Percentiles rank a stretch among this genome's conserved stretches.
phyloP scores from a whole-genome alignment of 192 early-diverging fungal genomes.

The Chytriomyces confervae region DNA sequence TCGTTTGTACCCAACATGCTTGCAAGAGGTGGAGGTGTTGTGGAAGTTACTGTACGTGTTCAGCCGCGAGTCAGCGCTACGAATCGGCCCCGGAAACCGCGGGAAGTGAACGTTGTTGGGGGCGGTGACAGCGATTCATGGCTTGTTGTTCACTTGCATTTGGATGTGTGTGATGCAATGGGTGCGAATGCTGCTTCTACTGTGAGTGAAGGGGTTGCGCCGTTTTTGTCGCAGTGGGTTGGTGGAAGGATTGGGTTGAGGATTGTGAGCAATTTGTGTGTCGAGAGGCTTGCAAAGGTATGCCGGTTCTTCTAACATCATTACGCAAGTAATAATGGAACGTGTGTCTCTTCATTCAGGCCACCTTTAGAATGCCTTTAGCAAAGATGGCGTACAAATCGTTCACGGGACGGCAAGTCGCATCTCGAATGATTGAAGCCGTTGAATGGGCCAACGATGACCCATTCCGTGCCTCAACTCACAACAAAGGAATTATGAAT shows the following conservation, averaged over 20 bases:
- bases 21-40: conserved; percentile 70
- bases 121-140: conserved; percentile 35
- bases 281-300: conserved; percentile 66
- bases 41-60: conserved; percentile 56
- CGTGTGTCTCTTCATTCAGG: background rate
- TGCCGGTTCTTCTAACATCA: conserved; percentile 21
- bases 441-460: conserved; percentile 73
- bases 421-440: conserved; percentile 70
- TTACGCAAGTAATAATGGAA: background rate
- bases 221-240: conserved; percentile 58
- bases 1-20: conserved; percentile 70
- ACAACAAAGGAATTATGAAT: conserved; percentile 87
- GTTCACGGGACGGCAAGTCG: conserved; percentile 65
- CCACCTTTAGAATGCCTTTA: conserved; percentile 67
- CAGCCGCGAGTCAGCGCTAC: conserved; percentile 41
- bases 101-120: conserved; percentile 2
- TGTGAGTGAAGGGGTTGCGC: conserved; percentile 74
- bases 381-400: conserved; percentile 68
- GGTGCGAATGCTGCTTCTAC: conserved; percentile 76
- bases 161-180: conserved; percentile 83
- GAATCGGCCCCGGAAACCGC: conserved; percentile 19
- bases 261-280: conserved; percentile 73
- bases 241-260: conserved; percentile 66
- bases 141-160: conserved; percentile 76
- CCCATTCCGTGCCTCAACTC: conserved; percentile 73